Conservation (phyloP, 345 rosid genomes). For the Eucalyptus regnans region DNA sequence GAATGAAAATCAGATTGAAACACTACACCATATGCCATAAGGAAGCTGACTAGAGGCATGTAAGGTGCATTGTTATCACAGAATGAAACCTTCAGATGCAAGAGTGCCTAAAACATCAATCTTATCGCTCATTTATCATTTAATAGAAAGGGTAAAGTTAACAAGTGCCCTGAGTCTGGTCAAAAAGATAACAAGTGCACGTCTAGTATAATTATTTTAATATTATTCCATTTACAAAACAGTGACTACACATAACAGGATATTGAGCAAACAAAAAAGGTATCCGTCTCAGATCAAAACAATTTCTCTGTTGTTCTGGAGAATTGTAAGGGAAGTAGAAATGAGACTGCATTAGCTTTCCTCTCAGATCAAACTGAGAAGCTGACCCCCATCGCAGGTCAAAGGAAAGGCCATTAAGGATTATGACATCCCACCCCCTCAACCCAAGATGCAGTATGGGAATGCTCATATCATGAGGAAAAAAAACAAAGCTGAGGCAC, state of each 20-base stretch:
- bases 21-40: background rate
- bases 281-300: background rate
- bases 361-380: background rate
- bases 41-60: background rate
- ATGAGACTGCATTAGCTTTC: background rate
- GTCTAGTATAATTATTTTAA: background rate
- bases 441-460: background rate
- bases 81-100: background rate
- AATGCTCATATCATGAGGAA: background rate
- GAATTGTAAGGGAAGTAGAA: background rate
- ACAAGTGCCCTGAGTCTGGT: background rate
- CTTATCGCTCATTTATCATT: background rate
- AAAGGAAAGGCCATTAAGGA: background rate
- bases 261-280: background rate
- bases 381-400: background rate
- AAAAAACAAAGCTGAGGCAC: background rate
- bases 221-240: background rate
- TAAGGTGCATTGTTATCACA: background rate
- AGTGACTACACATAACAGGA: background rate
- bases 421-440: background rate
- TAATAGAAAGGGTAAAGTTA: background rate
- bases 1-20: background rate
- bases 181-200: background rate
- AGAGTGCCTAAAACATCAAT: background rate
- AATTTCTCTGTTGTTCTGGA: background rate